Conservation (phyloP, 2,329 filamentous ascomycete genomes). For the Ascochyta viciae-villosae region DNA sequence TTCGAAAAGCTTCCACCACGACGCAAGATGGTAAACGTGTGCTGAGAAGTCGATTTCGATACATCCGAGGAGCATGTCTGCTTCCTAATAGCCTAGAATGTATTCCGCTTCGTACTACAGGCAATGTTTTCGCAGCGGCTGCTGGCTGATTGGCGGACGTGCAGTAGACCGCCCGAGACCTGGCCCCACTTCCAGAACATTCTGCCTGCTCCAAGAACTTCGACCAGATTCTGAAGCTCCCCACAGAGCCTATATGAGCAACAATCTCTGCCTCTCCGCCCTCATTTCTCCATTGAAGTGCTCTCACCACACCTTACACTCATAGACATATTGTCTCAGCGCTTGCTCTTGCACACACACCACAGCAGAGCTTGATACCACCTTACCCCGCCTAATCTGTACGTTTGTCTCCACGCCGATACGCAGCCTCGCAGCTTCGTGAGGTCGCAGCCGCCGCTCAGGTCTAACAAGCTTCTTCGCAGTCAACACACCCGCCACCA, state of each 20-base stretch:
- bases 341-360: constrained; percentile 29
- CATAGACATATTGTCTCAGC: constrained; percentile 33
- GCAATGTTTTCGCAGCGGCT: no score
- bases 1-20: constrained; percentile 31
- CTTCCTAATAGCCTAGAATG: no score
- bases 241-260: constrained; percentile 42
- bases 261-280: constrained; percentile 32
- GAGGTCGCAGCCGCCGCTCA: constrained; percentile 8
- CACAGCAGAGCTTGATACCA: constrained; percentile 30
- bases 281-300: constrained; percentile 35
- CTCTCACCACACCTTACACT: constrained; percentile 22
- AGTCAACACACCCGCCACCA: constrained; percentile 57
- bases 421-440: constrained; percentile 17
- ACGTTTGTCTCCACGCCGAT: constrained; percentile 27
- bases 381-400: constrained; percentile 33
- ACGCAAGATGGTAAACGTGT: no score
- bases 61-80: no score
- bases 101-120: no score
- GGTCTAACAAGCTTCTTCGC: constrained; percentile 16
- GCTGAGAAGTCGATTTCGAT: no score
- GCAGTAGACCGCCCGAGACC: no score
- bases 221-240: constrained; percentile 49
- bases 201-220: constrained; percentile 37
- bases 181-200: constrained; percentile 12
- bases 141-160: no score